Evolutionary conservation across 73 alveolate genomes (phyloP), one percentile per base, ranked within the genome.

Genomic region (Uronychia binucleata): DNA sequence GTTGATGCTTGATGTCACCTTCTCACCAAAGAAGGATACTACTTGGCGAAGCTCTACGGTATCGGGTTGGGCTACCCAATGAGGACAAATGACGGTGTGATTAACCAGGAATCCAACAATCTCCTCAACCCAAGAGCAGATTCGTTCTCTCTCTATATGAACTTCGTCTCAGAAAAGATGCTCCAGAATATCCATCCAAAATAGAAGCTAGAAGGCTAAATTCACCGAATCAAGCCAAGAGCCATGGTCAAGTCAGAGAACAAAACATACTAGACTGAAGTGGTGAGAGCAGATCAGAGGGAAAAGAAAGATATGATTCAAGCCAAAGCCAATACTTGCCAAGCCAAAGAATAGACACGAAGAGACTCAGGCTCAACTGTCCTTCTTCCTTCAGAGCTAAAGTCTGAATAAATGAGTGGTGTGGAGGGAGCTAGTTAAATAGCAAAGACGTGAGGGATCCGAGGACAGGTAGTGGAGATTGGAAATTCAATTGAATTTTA

Each of bases 51-150:
- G 78, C 5, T 67, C 5, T 67, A 13, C 32, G 78, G 78, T 26
- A 28, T 30, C 5, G 78, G 78, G 32, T 30, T 67, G 5, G 78
- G 78, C 31, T 67, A 26, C 32, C 78, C 78, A 28, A 89, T 86
- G 34, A 76, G 89, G n/a, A 89, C 95, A 0, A 89, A 84, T 29
- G 95, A 89, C 46, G 95, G 95, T 26, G 81, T 58, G 87, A 28
- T 79, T 27, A 87, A 80, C 29, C 78, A 82, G 30, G 87, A 89
- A 31, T 79, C 86, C 1, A 81, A 77, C 30, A 11, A 5, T 5
- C 34, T 30, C 46, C 33, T 81, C 35, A 89, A 89, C 76, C 95
- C 95, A 1, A 28, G 95, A 83, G 95, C 95, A 1, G 91, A 89
- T 58, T 35, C 88, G 19, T 89, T 89, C 74, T 84, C 92, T 26